phyloP scores from a whole-genome alignment of 371 early-diverging fungal genomes.

The Rhizopus microsporus region DNA sequence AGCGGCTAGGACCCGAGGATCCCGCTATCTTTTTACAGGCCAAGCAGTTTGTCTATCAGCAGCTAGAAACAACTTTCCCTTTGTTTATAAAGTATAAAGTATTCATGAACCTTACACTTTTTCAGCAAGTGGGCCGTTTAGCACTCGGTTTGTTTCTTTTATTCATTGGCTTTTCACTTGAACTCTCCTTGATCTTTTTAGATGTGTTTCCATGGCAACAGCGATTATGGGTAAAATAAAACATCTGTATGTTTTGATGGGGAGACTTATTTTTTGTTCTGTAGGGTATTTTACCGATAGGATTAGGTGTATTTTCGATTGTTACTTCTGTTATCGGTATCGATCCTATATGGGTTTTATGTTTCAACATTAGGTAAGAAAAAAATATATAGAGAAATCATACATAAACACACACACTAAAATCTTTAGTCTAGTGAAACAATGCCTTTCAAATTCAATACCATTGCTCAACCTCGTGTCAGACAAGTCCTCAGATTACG shows the following conservation, averaged over 20 bases:
- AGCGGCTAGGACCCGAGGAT: slow-evolving; percentile 26
- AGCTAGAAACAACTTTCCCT: slow-evolving; percentile 56
- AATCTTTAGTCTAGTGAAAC: slow-evolving; percentile 35
- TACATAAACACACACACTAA: background rate
- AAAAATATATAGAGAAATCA: background rate
- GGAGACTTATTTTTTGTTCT: background rate
- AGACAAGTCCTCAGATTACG: slow-evolving; percentile 28
- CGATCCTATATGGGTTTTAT: slow-evolving; percentile 48
- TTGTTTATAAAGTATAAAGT: slow-evolving; percentile 60
- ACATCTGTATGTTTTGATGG: background rate
- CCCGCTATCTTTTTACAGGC: slow-evolving; percentile 56
- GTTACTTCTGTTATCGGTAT: slow-evolving; percentile 39
- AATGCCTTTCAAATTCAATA: slow-evolving; percentile 42
- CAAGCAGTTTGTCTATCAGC: slow-evolving; percentile 52
- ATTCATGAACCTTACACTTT: slow-evolving; percentile 56
- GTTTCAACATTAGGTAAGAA: slow-evolving; percentile 43
- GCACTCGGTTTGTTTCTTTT: slow-evolving; percentile 49
- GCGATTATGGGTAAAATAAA: slow-evolving; percentile 56
- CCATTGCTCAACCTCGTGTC: slow-evolving; percentile 35
- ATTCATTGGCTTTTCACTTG: slow-evolving; percentile 57
- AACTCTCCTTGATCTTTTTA: slow-evolving; percentile 61
- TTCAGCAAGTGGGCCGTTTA: slow-evolving; percentile 55
- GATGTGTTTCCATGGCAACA: slow-evolving; percentile 51
- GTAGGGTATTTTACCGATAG: slow-evolving; percentile 46
- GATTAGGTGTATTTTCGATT: slow-evolving; percentile 37